Evolutionary conservation across 2,329 filamentous ascomycete genomes (phyloP), one percentile per base, ranked within the genome.

Genomic region (Atkinsonella hypoxylon): DNA sequence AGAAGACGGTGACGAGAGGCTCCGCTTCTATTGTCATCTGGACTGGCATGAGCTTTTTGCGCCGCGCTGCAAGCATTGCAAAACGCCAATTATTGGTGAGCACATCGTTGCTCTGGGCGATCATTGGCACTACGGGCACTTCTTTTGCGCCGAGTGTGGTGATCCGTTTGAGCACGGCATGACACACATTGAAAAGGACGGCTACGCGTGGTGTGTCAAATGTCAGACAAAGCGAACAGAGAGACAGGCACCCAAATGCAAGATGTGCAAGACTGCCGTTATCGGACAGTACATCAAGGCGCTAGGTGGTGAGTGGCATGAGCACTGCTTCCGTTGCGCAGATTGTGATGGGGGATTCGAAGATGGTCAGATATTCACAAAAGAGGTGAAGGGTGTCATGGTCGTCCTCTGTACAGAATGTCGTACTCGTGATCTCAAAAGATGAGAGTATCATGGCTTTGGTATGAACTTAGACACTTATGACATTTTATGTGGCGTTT

Each of bases 121-220:
- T n/a, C 89, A 95, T 69, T 98, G 89, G 87, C 93, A 98, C 66
- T 87, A 87, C 49, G 93, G 93, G 0, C 93, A 98, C 70, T 98
- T 98, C 72, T 98, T 98, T 77, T 98, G 93, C 64, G 93, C 93
- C 41, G 89, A 98, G 74, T 98, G 93, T 64, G 93, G 93, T 58
- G 91, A 98, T 70, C 91, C 93, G 0, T 98, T 98, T 64, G 88
- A 77, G 57, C 74, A 75, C 45, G 79, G 78, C 53, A 78, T 76
- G 69, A 83, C 80, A 44, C 81, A 84, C 61, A 83, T 98, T 50
- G 93, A 98, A 65, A 95, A 95, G 69, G 91, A 97, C 58, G 91
- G 91, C 10, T 97, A 95, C 67, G 93, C 93, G 5, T 98, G 93
- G 90, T 98, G 93, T 68, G 80, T 97, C 45, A 78, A 78, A 20